Evolutionary conservation across 805 yeast species (phyloP).

Genomic region (Grigorovia humatica): DNA sequence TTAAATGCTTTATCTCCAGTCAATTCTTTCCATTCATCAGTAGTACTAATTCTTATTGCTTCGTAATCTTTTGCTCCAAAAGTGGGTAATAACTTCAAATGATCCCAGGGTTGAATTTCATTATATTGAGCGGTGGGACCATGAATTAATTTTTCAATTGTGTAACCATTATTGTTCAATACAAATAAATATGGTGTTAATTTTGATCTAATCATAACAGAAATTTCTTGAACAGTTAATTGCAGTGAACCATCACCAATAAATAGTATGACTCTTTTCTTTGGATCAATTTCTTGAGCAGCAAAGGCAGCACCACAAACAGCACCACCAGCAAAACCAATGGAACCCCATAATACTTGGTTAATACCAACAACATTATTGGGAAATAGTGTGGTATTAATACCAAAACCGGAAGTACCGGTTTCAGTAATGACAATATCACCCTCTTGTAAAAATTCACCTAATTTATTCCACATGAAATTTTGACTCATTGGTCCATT

Average conservation of each 20-base stretch:
- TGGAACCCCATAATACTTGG: slow-evolving; percentile 5
- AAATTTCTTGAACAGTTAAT: slow-evolving; percentile 5
- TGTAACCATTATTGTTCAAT: slow-evolving; percentile 4
- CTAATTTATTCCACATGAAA: slow-evolving; percentile 3
- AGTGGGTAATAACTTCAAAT: slow-evolving; percentile 1
- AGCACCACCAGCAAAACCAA: slow-evolving; percentile 6
- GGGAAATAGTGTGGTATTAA: slow-evolving; percentile 2
- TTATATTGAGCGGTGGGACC: slow-evolving; percentile 5
- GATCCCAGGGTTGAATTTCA: slow-evolving; percentile 4
- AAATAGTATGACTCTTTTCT: slow-evolving; percentile 3
- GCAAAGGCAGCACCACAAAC: slow-evolving; percentile 4
- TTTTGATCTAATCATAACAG: slow-evolving; percentile 2
- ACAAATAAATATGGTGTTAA: slow-evolving; percentile 5
- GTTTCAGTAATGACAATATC: slow-evolving; percentile 5
- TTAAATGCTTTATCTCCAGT: slow-evolving; percentile 39
- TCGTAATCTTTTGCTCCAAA: slow-evolving; percentile 4
- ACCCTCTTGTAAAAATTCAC: slow-evolving; percentile 5
- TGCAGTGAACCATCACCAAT: slow-evolving; percentile 6
- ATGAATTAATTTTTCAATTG: slow-evolving; percentile 5
- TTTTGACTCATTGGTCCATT: slow-evolving; percentile 3
- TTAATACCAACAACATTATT: slow-evolving; percentile 3
- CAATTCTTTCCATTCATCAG: slow-evolving; percentile 47
- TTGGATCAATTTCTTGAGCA: slow-evolving; percentile 5
- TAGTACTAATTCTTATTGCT: slow-evolving; percentile 39
- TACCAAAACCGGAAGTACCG: slow-evolving; percentile 5